Evolutionary conservation across 306 rosid species (phyloP), one percentile per base, ranked within the genome.

Genomic region (Glycyrrhiza uralensis): DNA sequence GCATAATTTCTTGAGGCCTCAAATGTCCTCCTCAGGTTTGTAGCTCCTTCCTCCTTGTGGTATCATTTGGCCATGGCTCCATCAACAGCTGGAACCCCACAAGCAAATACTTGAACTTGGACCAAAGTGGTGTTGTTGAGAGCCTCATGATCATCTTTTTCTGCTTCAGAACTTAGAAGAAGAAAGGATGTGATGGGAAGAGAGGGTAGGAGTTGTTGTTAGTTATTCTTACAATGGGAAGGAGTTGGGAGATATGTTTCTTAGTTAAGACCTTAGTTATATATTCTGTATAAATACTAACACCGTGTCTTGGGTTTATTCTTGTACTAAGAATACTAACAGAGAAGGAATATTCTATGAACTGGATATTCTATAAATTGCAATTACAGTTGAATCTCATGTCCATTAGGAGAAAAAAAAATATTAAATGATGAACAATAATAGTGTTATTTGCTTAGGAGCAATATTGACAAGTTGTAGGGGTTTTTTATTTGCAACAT

Each of bases 51-150:
- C n/a, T 50, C 26, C 22, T 33, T 6, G 44, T 47, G 15, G 2
- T 7, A 36, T 72, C 45, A 77, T 69, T 58, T 51, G 81, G 91
- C 89, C 91, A 85, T 72, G 92, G 81, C 56, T 61, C 67, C 79
- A 84, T 13, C 66, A 45, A 20, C 74, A 60, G 18, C 51, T 4
- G 6, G 19, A 24, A 23, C 41, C 55, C 66, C 66, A 28, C 58
- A 32, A 42, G 46, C 12, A 45, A 38, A 10, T 41, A 24, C 50
- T 63, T 52, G 47, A 69, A 69, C 69, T 57, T 59, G 51, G 52
- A 61, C 75, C 50, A 70, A 54, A 50, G 41, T 39, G 33, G 10
- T 38, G 68, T 5, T 66, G 20, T 77, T 13, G 72, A 66, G 32
- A 63, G 30, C 20, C 52, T 50, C 90, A 66, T 79, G 19, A 11